Conservation (phyloP, 2,329 filamentous ascomycete genomes). For the Tolypocladium tundrense region DNA sequence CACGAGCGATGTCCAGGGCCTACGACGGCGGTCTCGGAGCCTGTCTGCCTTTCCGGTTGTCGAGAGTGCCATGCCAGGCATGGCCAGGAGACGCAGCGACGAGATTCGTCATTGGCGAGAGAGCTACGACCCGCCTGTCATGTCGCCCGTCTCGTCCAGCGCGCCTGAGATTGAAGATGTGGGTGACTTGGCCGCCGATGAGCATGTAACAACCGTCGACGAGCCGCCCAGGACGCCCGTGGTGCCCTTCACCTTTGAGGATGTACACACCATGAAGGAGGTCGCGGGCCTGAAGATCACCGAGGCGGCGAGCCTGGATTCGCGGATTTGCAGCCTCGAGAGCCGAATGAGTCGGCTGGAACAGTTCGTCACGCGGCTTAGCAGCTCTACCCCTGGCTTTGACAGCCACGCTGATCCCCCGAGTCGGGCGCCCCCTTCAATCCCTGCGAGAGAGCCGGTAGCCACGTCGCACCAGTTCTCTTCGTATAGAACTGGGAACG, state of each 20-base stretch:
- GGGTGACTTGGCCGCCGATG: slow-evolving; percentile 17
- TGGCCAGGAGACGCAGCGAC: slow-evolving; percentile 44
- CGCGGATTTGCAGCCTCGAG: slow-evolving; percentile 41
- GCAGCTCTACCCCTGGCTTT: slow-evolving; percentile 33
- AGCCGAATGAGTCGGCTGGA: slow-evolving; percentile 42
- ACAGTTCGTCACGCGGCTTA: slow-evolving; percentile 38
- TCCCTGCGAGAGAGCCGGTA: not conserved
- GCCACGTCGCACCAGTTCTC: not conserved
- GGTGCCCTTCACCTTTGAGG: slow-evolving; percentile 46
- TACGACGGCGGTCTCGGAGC: slow-evolving; percentile 48
- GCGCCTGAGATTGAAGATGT: slow-evolving; percentile 26
- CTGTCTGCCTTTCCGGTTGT: slow-evolving; percentile 42
- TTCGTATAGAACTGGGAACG: not conserved
- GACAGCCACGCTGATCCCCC: slow-evolving; percentile 6
- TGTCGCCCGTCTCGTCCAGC: slow-evolving; percentile 41
- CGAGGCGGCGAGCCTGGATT: slow-evolving; percentile 42
- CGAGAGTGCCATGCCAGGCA: slow-evolving; percentile 17
- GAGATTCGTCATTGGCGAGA: slow-evolving; percentile 56
- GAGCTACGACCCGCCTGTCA: slow-evolving; percentile 42
- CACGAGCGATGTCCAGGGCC: slow-evolving; percentile 39
- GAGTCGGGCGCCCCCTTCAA: not conserved
- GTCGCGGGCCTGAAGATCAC: slow-evolving; percentile 48
- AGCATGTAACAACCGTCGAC: slow-evolving; percentile 18
- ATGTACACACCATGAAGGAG: slow-evolving; percentile 32
- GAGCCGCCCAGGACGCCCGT: slow-evolving; percentile 28